A percentile compares a stretch with the other conserved stretches of the same genome.
These are phyloP conservation scores for Globisporangium splendens DNA, from an alignment of 352 stramenopile genomes.

Conservation along the genomic window DNA sequence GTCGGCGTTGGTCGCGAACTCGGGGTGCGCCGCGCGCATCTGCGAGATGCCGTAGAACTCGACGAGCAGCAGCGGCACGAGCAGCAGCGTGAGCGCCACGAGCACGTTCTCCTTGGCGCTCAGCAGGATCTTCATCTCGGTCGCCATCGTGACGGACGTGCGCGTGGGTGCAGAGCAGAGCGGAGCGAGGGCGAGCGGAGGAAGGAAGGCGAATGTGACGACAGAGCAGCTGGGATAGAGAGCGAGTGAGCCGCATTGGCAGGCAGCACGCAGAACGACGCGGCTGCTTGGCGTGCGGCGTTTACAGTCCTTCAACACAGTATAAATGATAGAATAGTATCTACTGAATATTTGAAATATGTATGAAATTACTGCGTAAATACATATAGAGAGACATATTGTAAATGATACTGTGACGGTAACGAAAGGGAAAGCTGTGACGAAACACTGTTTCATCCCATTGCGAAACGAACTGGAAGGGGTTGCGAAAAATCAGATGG, in stretches of 20 bases:
- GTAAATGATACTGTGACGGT: no score
- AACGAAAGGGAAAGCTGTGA: no score
- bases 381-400: background rate
- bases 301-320: no score
- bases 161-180: background rate
- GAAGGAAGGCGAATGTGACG: background rate
- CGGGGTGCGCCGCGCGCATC: constrained; percentile 31
- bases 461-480: no score
- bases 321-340: no score
- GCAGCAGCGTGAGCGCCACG: constrained; percentile 48
- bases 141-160: constrained; percentile 18
- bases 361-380: no score
- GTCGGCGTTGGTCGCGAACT: constrained; percentile 21
- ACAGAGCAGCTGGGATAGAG: background rate
- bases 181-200: background rate
- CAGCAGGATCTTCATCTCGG: constrained; percentile 59
- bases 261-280: no score
- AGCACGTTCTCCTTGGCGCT: constrained; percentile 61
- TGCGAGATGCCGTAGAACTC: constrained; percentile 47
- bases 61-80: constrained; percentile 52
- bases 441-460: no score
- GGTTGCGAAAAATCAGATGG: no score
- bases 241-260: no score
- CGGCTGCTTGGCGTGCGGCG: no score
- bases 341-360: no score